A percentile compares a stretch with the other conserved stretches of the same genome.
Evolutionary conservation across 2,329 filamentous ascomycete species (phyloP).

Genomic region (Alternaria postmessia): DNA sequence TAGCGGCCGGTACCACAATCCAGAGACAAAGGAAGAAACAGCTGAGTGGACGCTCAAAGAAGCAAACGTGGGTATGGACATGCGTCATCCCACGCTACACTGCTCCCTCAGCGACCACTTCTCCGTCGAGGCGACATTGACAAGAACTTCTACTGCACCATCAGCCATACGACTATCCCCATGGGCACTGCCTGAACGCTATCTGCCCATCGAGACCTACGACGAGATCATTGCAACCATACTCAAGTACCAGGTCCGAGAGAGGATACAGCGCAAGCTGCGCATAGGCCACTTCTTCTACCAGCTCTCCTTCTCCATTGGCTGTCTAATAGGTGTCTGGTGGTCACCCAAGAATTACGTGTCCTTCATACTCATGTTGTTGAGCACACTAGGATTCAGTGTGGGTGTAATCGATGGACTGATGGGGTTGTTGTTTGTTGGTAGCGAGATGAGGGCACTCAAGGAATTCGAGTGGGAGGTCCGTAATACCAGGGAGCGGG

Average conservation of each 20-base stretch:
- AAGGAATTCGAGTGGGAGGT: slow-evolving; percentile 97
- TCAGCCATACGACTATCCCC: slow-evolving; percentile 21
- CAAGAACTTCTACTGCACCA: slow-evolving; percentile 24
- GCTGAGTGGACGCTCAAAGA: slow-evolving; percentile 73
- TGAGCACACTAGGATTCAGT: slow-evolving; percentile 79
- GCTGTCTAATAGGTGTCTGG: slow-evolving; percentile 83
- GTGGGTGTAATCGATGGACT: slow-evolving; percentile 84
- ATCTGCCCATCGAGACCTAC: slow-evolving; percentile 63
- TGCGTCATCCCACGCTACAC: slow-evolving; percentile 78
- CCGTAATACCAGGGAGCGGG: slow-evolving; percentile 40
- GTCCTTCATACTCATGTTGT: slow-evolving; percentile 78
- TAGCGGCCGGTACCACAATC: slow-evolving; percentile 36
- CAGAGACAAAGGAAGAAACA: slow-evolving; percentile 34
- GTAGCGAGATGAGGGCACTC: slow-evolving; percentile 80
- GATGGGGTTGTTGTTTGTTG: slow-evolving; percentile 86
- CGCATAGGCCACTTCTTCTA: slow-evolving; percentile 77
- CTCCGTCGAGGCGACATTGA: slow-evolving; percentile 81
- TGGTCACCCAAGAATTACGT: slow-evolving; percentile 81
- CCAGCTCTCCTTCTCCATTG: slow-evolving; percentile 72
- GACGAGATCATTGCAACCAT: slow-evolving; percentile 78
- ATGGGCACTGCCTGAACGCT: slow-evolving; percentile 33
- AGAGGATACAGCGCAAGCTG: slow-evolving; percentile 74
- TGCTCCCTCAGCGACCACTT: slow-evolving; percentile 97
- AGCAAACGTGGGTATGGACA: slow-evolving; percentile 78
- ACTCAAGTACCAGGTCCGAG: slow-evolving; percentile 72